phyloP scores from a whole-genome alignment of 257 asterid genomes.

The Scutellaria minor region DNA sequence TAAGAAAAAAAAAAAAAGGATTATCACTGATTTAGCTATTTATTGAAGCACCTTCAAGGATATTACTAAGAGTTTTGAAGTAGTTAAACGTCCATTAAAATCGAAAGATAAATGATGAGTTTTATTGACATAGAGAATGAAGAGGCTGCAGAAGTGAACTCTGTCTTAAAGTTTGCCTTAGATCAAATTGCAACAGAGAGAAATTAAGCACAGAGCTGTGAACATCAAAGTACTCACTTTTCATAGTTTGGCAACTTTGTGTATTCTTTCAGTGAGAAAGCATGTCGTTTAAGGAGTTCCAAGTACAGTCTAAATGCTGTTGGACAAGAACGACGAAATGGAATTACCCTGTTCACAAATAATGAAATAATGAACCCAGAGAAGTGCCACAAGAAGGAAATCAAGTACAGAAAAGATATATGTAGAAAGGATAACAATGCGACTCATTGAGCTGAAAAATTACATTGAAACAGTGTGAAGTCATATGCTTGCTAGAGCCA shows the following conservation, averaged over 20 bases:
- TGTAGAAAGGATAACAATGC: neutral
- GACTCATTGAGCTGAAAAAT: neutral
- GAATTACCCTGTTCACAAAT: slow-evolving; percentile 68
- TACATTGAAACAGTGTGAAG: neutral
- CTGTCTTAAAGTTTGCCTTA: neutral
- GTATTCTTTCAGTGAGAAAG: slow-evolving; percentile 64
- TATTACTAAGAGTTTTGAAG: neutral
- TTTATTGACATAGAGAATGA: neutral
- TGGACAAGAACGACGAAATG: slow-evolving; percentile 69
- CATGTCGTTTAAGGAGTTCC: slow-evolving; percentile 83
- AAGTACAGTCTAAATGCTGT: slow-evolving; percentile 86
- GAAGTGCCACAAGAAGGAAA: slow-evolving; percentile 10
- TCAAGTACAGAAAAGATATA: neutral
- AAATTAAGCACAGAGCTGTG: neutral
- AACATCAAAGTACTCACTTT: slow-evolving; percentile 63
- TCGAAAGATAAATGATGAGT: slow-evolving; percentile 9
- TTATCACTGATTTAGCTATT: no score
- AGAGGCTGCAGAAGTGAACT: neutral
- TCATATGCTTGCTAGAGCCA: neutral
- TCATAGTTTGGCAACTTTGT: slow-evolving; percentile 60
- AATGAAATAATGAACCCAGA: slow-evolving; percentile 26
- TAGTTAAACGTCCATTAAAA: neutral
- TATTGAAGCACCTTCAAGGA: neutral
- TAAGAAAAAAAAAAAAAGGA: neutral
- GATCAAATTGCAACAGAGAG: neutral